Percentiles rank a stretch among this genome's conserved stretches.
Evolutionary conservation across 345 rosid genomes (phyloP).

Genomic region (Bretschneidera sinensis): DNA sequence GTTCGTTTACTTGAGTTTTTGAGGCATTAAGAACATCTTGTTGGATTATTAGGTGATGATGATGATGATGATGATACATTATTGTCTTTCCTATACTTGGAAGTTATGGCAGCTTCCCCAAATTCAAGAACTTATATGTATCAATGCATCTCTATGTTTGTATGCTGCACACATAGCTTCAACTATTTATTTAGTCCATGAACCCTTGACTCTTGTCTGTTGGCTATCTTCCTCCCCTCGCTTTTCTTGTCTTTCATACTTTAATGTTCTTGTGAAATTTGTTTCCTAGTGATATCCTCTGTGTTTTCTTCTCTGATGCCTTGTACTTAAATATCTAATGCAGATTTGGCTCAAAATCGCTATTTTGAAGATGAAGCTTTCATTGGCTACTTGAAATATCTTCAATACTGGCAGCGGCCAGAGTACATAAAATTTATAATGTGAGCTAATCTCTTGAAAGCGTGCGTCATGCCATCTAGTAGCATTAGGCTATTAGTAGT

Average conservation of each 20-base stretch:
- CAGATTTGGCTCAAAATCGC: slow-evolving; percentile 98
- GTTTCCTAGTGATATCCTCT: neutral
- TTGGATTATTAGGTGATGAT: neutral
- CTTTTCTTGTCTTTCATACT: neutral
- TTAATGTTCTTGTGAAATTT: neutral
- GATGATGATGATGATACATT: too few species aligned
- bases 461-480: neutral
- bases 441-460: slow-evolving; percentile 40
- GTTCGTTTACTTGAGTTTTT: too few species aligned
- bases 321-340: slow-evolving; percentile 18
- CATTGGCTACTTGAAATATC: slow-evolving; percentile 94
- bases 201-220: too few species aligned
- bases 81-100: neutral
- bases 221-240: neutral
- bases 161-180: neutral
- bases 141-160: neutral
- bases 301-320: slow-evolving; percentile 9
- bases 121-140: too few species aligned
- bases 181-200: neutral
- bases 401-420: slow-evolving; percentile 92
- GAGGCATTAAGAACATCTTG: neutral
- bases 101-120: neutral
- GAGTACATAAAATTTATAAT: slow-evolving; percentile 87
- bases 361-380: slow-evolving; percentile 97
- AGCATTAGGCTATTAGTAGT: slow-evolving; percentile 5